Evolutionary conservation across 2,329 filamentous ascomycete genomes (phyloP), one percentile per base, ranked within the genome.

Genomic region (Blumeriella jaapii): DNA sequence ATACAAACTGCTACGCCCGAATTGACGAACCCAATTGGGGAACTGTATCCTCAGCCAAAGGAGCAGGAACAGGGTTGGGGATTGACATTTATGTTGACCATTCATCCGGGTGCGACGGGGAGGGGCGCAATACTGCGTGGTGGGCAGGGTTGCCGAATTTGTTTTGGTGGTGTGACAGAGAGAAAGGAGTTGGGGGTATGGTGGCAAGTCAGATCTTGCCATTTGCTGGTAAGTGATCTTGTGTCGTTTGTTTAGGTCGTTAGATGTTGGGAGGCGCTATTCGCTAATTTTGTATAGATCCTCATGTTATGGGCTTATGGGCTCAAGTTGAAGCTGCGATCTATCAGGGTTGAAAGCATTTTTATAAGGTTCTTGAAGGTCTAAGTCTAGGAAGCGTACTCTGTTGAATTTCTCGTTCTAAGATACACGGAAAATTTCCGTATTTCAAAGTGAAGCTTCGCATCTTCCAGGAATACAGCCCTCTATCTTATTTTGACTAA

Each of bases 31-130:
- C 50, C 55, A 0, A 41, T 66, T 2, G 56, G 61, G 0, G 68
- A 75, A 18, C 35, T 78, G 9, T 77, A 69, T 45, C 61, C 61
- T 1, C 51, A 61, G 2, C 30, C 55, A 0, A 50, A 53, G 0
- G 40, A 62, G 26, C 68, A 74, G 0, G 73, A 80, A 49, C 74
- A 80, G 49, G 78, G 78, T 8, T 81, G 74, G 74, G 74, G 74
- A 0, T 56, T 81, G 19, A 67, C 63, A 0, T 73, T 74, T 31
- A 69, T 76, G 63, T 53, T 75, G 9, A 69, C 55, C 11, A 38
- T 40, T 28, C 36, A 42, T 34, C 31, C 33, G 15, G 62, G 63
- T 1, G 64, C 63, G 1, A 71, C 72, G 2, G 72, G 74, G 0
- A 60, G 73, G 6, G 68, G 68, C 0, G 54, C 44, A 58, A 61